Base-by-base conservation (phyloP, 345 rosid genomes). In the Psidium friedrichsthalianum region DNA sequence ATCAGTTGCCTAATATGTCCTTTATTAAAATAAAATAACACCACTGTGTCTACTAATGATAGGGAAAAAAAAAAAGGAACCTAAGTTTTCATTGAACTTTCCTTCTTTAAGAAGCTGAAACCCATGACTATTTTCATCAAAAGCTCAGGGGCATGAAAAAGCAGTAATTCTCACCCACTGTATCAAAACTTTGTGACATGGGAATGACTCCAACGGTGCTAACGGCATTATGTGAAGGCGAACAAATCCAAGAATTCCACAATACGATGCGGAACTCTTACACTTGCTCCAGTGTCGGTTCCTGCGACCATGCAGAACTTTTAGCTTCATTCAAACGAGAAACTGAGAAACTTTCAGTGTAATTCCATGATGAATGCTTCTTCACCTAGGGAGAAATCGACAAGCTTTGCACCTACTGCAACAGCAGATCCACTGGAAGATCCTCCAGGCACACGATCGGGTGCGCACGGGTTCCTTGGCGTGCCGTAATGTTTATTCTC, bases 351-450 rank as follows among this genome's bases (percentile, higher is more conserved):
- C 9, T 29, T 44, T 56, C 82, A 86, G 44, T 25, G 24, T 36
- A 74, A 51, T 56, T 44, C 76, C 51, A 82, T 15, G 84, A 86
- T 24, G 52, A 81, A 56, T 6, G 4, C 81, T 83, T 64, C 56
- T 83, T 64, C 56, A 86, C 88, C 88, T 36, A 86, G 81, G 25
- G 88, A 83, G 54, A 86, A 86, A 36, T 86, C 85, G 15, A 40
- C 88, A 69, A 86, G 83, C 51, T 8, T 84, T 51, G 80, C 88
- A 54, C 57, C 85, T 55, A 86, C 88, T 36, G 85, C 88, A 27
- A 86, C 88, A 52, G 85, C 88, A 74, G 88, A 55, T 83, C 85
- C 88, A 83, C 88, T 86, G 24, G 85, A 86, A 52, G 85, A 86
- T 42, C 88, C 88, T 32, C 88, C 85, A 13, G 88, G 88, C 84